Percentiles rank a stretch among this genome's conserved stretches.
Conservation (phyloP, 306 rosid species). For the Potentilla sterilis region DNA sequence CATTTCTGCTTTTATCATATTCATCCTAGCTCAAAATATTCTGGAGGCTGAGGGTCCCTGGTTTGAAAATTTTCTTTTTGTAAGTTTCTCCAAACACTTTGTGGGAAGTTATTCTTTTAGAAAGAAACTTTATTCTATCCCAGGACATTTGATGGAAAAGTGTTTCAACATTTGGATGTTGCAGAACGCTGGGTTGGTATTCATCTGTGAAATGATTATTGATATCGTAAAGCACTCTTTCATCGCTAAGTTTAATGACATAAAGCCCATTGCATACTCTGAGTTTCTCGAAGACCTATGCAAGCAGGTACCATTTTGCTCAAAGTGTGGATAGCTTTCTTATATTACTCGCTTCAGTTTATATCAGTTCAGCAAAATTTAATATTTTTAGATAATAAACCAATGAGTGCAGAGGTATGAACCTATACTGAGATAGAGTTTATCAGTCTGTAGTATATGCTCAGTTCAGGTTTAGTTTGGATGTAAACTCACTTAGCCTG, state of each 20-base stretch:
- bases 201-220: constrained; percentile 74
- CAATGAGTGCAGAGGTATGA: background rate
- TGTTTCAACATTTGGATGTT: constrained; percentile 29
- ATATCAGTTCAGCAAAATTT: background rate
- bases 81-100: constrained; percentile 43
- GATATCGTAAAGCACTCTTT: constrained; percentile 96
- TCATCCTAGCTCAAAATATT: constrained; percentile 96
- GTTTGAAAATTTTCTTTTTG: constrained; percentile 77
- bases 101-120: constrained; percentile 1
- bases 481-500: background rate
- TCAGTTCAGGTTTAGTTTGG: background rate
- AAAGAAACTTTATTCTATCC: constrained; percentile 22
- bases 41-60: constrained; percentile 99
- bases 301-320: constrained; percentile 63
- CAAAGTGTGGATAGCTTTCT: background rate
- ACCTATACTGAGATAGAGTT: background rate
- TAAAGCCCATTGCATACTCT: constrained; percentile 81
- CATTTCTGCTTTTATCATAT: constrained; percentile 81
- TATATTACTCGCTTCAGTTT: background rate
- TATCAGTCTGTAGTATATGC: background rate
- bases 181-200: constrained; percentile 83
- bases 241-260: constrained; percentile 88
- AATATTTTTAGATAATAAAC: background rate
- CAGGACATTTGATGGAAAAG: constrained; percentile 1
- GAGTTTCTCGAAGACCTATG: constrained; percentile 98